Base-by-base conservation (phyloP, 2,329 filamentous ascomycete genomes). In the Volutella citrinella region DNA sequence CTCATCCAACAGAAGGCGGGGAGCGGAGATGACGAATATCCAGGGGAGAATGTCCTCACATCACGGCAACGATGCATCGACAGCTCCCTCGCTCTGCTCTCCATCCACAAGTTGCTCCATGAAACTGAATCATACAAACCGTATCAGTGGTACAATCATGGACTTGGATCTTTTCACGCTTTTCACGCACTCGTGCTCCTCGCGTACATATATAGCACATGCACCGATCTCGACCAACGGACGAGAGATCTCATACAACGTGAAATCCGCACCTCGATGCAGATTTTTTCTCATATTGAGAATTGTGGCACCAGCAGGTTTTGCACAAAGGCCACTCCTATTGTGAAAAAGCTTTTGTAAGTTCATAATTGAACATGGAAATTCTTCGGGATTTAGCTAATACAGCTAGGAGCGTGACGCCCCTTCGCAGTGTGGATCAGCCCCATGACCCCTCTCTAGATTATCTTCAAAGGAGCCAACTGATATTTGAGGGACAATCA, bases 61-160 rank as follows among this genome's bases (percentile, higher is more conserved):
- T 34, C 32, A 3, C 20, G 16, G 10, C 10, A 22, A 5, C 28
- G 20, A n/a, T 34, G 32, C 15, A 24, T 34, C 10, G 26, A 34
- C 5, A 34, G 32, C 11, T 34, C 32, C 2, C 32, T 20, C 10
- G 14, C 25, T 5, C 15, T 34, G 5, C 8, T 34, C 13, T 14
- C 14, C 11, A 34, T 34, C n/a, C 32, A 34, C 16, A 8, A 16
- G 12, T 19, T 24, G 19, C 19, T 34, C 13, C 20, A 28, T 7
- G 28, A 43, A 19, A 21, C 30, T 12, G n/a, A 21, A 11, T 22
- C 5, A 6, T 43, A 38, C 19, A 20, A 25, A n/a, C 41, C 41
- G 1, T 43, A 43, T 12, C 31, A 32, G 12, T 43, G 41, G 41
- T 43, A 43, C 15, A 43, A 42, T n/a, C 31, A 32, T 4, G 41